A percentile compares a stretch with the other conserved stretches of the same genome.
Evolutionary conservation across 352 stramenopile species (phyloP).

Genomic region (Phytophthora pinifolia): DNA sequence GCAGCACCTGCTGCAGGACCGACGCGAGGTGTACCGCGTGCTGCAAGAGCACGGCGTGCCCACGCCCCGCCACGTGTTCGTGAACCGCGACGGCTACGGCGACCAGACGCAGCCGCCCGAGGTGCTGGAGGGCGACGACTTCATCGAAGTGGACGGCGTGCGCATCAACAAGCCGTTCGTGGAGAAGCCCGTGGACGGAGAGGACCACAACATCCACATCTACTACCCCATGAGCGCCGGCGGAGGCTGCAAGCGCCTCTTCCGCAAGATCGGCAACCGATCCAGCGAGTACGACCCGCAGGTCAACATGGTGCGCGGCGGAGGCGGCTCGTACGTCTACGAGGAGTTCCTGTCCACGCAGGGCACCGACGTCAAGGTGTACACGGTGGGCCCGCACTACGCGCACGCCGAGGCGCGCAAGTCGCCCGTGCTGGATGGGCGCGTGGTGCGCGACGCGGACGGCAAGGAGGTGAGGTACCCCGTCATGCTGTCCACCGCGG

Average conservation of each 20-base stretch:
- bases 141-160: constrained; percentile 90
- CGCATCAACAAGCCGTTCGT: constrained; percentile 99
- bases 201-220: constrained; percentile 99
- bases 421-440: constrained; percentile 98
- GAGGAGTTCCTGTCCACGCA: constrained; percentile 99
- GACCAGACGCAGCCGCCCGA: constrained; percentile 38
- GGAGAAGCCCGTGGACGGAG: constrained; percentile 99
- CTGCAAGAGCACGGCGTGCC: constrained; percentile 93
- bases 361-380: constrained; percentile 99
- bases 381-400: constrained; percentile 98
- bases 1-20: constrained; percentile 95
- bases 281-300: constrained; percentile 95
- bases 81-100: constrained; percentile 92
- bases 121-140: constrained; percentile 78
- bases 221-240: constrained; percentile 99
- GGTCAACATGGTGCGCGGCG: constrained; percentile 92
- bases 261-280: constrained; percentile 95
- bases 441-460: constrained; percentile 96
- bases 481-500: constrained; percentile 97
- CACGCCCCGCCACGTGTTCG: constrained; percentile 94
- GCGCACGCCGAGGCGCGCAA: constrained; percentile 99
- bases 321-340: constrained; percentile 95
- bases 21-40: constrained; percentile 94
- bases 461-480: constrained; percentile 99
- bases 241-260: constrained; percentile 99